A percentile compares a stretch with the other conserved stretches of the same genome.
Conservation (phyloP, 2,329 filamentous ascomycete species). For the Celoporthe dispersa region DNA sequence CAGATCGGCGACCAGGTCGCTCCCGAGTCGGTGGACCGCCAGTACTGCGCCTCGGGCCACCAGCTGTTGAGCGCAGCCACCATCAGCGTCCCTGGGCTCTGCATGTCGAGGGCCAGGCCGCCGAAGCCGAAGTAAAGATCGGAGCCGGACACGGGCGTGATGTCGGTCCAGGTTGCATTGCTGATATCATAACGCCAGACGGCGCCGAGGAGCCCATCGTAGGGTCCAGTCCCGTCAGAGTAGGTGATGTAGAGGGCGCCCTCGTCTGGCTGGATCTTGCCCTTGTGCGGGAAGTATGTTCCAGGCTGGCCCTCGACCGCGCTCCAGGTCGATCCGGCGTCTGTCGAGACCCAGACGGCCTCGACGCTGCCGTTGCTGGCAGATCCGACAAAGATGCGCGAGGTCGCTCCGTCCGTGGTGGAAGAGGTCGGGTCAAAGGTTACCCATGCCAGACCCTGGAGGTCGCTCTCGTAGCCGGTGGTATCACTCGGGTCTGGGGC, state of each 20-base stretch:
- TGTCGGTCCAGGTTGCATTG: constrained; percentile 55
- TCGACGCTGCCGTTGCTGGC: constrained; percentile 54
- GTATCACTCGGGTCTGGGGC: constrained; percentile 50
- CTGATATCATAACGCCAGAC: constrained; percentile 60
- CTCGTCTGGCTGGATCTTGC: constrained; percentile 53
- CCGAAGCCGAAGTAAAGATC: constrained; percentile 60
- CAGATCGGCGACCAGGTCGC: constrained; percentile 58
- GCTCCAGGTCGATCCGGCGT: constrained; percentile 58
- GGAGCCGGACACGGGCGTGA: constrained; percentile 55
- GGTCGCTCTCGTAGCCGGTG: constrained; percentile 50
- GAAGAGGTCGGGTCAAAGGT: constrained; percentile 60
- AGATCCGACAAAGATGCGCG: constrained; percentile 60
- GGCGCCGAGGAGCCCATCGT: constrained; percentile 57
- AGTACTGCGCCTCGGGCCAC: constrained; percentile 63
- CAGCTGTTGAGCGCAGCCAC: constrained; percentile 62
- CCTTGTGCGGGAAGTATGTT: constrained; percentile 59
- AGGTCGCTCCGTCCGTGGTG: constrained; percentile 51
- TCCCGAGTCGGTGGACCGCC: constrained; percentile 58
- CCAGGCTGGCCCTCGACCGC: constrained; percentile 55
- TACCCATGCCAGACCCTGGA: constrained; percentile 54
- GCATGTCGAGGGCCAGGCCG: constrained; percentile 57
- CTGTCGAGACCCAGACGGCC: constrained; percentile 57
- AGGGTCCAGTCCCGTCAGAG: constrained; percentile 59
- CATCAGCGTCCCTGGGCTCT: constrained; percentile 59
- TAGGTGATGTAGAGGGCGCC: constrained; percentile 60